phyloP scores from a whole-genome alignment of 768 basidiomycete species.

The Fistulinella prunicolor region DNA sequence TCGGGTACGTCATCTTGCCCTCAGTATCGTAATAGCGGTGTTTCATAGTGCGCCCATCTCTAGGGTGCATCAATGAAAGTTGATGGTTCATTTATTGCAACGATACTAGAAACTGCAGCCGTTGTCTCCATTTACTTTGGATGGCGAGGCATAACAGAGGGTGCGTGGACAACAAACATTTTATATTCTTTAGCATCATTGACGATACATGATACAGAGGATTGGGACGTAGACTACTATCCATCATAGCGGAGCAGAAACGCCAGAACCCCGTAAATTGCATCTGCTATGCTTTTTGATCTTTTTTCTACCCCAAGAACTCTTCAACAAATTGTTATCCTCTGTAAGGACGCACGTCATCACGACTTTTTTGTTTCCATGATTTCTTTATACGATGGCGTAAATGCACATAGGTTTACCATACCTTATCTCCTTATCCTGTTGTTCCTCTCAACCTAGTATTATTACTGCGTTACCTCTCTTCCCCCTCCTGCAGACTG shows the following conservation, averaged over 20 bases:
- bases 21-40: not conserved
- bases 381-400: not conserved
- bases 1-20: slow-evolving; percentile 38
- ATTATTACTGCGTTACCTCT: slow-evolving; percentile 8
- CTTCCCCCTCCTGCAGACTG: not conserved
- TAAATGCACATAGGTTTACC: not conserved
- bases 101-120: slow-evolving; percentile 74
- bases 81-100: slow-evolving; percentile 87
- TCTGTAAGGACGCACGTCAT: slow-evolving; percentile 9
- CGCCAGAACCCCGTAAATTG: slow-evolving; percentile 5
- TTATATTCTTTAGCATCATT: not conserved
- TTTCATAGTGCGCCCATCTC: slow-evolving; percentile 11
- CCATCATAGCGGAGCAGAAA: slow-evolving; percentile 28
- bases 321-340: not conserved
- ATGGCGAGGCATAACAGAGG: slow-evolving; percentile 92
- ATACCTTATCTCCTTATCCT: slow-evolving; percentile 1
- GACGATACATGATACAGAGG: slow-evolving; percentile 30
- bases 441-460: not conserved
- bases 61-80: slow-evolving; percentile 65
- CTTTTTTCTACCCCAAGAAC: slow-evolving; percentile 4
- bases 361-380: not conserved
- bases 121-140: slow-evolving; percentile 67
- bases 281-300: slow-evolving; percentile 12
- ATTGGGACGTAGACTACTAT: slow-evolving; percentile 54
- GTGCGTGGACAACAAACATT: slow-evolving; percentile 37